Evolutionary conservation across 2,329 filamentous ascomycete genomes (phyloP), one percentile per base, ranked within the genome.

Genomic region (Talaromyces amestolkiae): DNA sequence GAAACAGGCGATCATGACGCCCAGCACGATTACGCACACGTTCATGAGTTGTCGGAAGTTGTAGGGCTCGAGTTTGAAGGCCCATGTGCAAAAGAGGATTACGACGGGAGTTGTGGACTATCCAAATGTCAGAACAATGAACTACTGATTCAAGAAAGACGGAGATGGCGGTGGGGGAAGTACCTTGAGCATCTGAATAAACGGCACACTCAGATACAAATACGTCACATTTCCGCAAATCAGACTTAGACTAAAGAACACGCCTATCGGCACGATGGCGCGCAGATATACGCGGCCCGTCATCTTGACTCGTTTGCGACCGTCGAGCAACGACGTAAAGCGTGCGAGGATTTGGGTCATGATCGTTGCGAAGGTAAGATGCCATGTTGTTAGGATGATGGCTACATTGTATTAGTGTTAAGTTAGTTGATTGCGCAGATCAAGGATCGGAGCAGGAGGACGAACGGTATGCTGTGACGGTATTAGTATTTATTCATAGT

Each of bases 151-250:
- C 27, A 31, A 31, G 6, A 8, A 31, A 37, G 35, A 37, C 9
- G 35, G 9, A 37, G 3, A 37, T 1, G 10, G 10, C 1, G 24
- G 13, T 1, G 33, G 2, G 31, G 39, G 7, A 35, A 17, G 17
- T 35, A 92, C 90, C 91, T 98, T 98, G 79, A 98, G 88, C 94
- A 98, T 98, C 85, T 98, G 94, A 74, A 98, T 98, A 79, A 98
- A 98, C 67, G 94, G 91, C 66, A 98, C 94, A 71, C 91, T 94
- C 68, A 98, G 86, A 80, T 97, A 96, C 62, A 97, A 86, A 78
- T 98, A 98, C 72, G 94, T 93, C 80, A 96, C 81, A 83, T 98
- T 98, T 75, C 93, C 93, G 80, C 93, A 97, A 76, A 98, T 97
- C 83, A 98, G 85, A 80, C 91, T 95, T 83, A 97, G 83, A 76